Conservation (phyloP, 176 grass and related monocot genomes). For the Alloteropsis semialata region DNA sequence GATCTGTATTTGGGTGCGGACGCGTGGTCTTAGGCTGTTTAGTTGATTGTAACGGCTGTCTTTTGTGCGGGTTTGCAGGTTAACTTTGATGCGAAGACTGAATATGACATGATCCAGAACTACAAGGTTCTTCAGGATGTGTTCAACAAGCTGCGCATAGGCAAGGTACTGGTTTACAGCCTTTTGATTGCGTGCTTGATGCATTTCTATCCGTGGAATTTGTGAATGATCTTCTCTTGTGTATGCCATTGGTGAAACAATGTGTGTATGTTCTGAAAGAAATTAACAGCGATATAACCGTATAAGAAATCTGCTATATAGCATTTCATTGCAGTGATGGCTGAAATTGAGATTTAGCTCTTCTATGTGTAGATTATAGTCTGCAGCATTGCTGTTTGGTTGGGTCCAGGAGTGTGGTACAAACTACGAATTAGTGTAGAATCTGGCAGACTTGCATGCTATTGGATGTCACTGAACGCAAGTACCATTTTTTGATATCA, state of each 20-base stretch:
- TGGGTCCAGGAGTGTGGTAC: background rate
- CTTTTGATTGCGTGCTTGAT: background rate
- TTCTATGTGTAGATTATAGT: background rate
- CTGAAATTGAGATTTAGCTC: background rate
- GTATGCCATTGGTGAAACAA: background rate
- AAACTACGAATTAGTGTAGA: background rate
- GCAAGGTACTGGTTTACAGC: slow-evolving; percentile 42
- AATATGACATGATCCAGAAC: slow-evolving; percentile 96
- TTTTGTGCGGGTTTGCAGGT: slow-evolving; percentile 46
- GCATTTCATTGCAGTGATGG: background rate
- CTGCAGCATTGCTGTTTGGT: background rate
- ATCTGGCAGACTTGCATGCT: background rate
- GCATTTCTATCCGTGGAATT: background rate
- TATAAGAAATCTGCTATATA: background rate
- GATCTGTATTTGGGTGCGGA: background rate
- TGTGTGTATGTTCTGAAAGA: background rate
- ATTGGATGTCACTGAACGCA: background rate
- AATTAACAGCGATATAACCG: background rate
- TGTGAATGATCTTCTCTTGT: background rate
- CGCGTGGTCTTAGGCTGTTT: background rate
- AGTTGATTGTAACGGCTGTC: background rate
- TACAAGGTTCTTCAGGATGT: slow-evolving; percentile 93
- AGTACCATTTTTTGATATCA: background rate
- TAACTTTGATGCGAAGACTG: slow-evolving; percentile 93
- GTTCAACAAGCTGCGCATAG: slow-evolving; percentile 74